phyloP scores from a whole-genome alignment of 495 filamentous ascomycete species.

The Penicillium coffeae region DNA sequence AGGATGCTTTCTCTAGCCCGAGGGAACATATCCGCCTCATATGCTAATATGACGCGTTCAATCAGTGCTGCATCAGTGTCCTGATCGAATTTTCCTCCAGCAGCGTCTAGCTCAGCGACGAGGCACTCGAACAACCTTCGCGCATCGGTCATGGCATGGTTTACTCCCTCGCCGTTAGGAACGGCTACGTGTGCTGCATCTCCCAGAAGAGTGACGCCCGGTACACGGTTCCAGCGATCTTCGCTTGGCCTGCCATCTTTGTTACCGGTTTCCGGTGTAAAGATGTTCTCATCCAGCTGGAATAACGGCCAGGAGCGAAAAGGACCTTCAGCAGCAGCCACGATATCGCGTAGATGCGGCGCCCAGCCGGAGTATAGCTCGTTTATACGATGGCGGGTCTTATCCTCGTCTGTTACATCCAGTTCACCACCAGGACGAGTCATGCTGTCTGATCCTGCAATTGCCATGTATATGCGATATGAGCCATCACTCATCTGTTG shows the following conservation, averaged over 20 bases:
- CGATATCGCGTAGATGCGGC: conserved; percentile 8
- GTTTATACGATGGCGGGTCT: conserved; percentile 9
- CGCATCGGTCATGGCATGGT: conserved; percentile 15
- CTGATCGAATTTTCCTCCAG: background rate
- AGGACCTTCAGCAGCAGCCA: conserved; percentile 8
- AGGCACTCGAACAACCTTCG: conserved; percentile 14
- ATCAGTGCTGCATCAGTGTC: conserved; percentile 2
- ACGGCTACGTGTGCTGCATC: conserved; percentile 12
- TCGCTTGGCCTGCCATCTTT: background rate
- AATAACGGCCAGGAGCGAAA: conserved; percentile 14
- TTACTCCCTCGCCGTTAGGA: conserved; percentile 14
- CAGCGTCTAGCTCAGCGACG: background rate
- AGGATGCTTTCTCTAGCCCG: conserved; percentile 8
- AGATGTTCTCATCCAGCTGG: conserved; percentile 6
- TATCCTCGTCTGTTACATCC: conserved; percentile 8
- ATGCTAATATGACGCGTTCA: conserved; percentile 12
- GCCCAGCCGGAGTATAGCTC: conserved; percentile 5
- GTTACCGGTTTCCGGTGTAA: background rate
- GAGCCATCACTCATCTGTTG: conserved; percentile 17
- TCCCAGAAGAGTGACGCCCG: conserved; percentile 8
- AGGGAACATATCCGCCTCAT: conserved; percentile 17
- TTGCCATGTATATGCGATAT: conserved; percentile 19
- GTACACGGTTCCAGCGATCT: conserved; percentile 4
- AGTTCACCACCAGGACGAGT: conserved; percentile 8
- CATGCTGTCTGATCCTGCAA: conserved; percentile 4